Conservation (phyloP, 768 basidiomycete species). For the Tricholoma bakamatsutake region DNA sequence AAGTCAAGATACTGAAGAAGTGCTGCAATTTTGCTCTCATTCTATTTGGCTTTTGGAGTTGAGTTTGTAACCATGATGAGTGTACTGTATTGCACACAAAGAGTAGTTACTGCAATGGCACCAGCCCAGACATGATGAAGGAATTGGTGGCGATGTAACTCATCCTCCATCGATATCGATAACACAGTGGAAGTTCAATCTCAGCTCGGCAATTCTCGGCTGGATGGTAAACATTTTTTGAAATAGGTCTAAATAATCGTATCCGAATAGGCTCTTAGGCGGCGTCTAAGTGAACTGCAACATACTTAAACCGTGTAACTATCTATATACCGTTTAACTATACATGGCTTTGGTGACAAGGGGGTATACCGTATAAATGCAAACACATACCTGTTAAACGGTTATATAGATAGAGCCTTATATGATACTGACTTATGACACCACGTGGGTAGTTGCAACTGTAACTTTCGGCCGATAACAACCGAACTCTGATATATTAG, state of each 20-base stretch:
- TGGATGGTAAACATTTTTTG: neutral
- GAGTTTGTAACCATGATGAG: neutral
- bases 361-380: no score
- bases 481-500: no score
- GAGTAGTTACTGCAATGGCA: neutral
- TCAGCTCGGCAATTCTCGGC: neutral
- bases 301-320: no score
- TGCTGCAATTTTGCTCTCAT: neutral
- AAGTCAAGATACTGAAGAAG: neutral
- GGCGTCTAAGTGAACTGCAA: no score
- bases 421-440: no score
- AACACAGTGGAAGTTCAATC: neutral
- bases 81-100: neutral
- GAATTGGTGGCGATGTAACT: neutral
- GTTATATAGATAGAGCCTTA: no score
- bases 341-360: no score
- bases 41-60: neutral
- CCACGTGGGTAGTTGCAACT: no score
- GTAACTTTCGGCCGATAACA: no score
- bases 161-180: neutral
- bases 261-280: constrained; percentile 1
- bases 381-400: no score
- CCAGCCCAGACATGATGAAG: neutral
- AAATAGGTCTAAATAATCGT: neutral
- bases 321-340: no score